Percentiles rank a stretch among this genome's conserved stretches.
Conservation (phyloP, 257 asterid species). For the Solanum habrochaites region DNA sequence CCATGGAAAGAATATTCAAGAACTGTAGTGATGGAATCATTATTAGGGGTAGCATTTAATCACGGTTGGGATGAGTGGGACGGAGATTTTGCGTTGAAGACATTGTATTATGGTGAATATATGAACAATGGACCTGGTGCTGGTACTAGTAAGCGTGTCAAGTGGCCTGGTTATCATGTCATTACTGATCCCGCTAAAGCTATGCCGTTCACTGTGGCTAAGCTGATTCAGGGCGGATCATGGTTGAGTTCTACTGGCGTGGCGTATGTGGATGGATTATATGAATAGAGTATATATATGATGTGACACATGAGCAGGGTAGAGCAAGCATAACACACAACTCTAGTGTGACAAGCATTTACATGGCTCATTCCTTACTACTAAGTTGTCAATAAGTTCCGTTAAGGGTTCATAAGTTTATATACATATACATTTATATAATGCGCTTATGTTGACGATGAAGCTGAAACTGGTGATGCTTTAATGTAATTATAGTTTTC, state of each 20-base stretch:
- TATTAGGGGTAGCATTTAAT: slow-evolving; percentile 24
- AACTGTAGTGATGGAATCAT: slow-evolving; percentile 41
- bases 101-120: slow-evolving; percentile 44
- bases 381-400: not conserved
- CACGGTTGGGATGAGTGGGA: slow-evolving; percentile 57
- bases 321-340: not conserved
- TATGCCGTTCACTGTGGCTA: slow-evolving; percentile 30
- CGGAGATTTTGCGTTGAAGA: slow-evolving; percentile 30
- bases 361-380: not conserved
- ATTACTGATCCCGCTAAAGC: slow-evolving; percentile 23
- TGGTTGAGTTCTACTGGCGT: slow-evolving; percentile 44
- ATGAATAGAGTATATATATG: not conserved
- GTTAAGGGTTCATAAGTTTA: not conserved
- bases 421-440: not conserved
- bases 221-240: slow-evolving; percentile 32
- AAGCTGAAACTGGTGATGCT: slow-evolving; percentile 20
- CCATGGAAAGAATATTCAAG: slow-evolving; percentile 54
- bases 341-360: not conserved
- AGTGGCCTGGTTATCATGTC: slow-evolving; percentile 37
- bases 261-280: slow-evolving; percentile 29
- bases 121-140: slow-evolving; percentile 50
- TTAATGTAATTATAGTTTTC: not conserved
- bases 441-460: slow-evolving; percentile 15
- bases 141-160: slow-evolving; percentile 25
- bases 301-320: not conserved